Evolutionary conservation across 805 yeast genomes (phyloP).

Genomic region (Cyberlindnera xishuangbannaensis): DNA sequence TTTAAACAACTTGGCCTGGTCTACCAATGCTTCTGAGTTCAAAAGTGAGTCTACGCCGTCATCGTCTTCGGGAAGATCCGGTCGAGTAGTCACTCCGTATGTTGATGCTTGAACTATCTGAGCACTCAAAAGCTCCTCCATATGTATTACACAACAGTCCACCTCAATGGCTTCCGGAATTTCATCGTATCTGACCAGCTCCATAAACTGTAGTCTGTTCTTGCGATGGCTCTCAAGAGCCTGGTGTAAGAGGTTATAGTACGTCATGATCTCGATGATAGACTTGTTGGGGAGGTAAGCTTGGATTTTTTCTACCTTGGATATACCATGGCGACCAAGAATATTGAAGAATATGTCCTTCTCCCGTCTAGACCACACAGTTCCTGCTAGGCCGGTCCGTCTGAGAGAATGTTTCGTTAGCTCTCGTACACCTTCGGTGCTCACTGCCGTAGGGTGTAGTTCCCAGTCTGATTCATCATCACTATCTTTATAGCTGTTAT

Average conservation of each 20-base stretch:
- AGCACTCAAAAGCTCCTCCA: slow-evolving; percentile 33
- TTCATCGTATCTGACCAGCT: slow-evolving; percentile 34
- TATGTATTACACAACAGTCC: slow-evolving; percentile 34
- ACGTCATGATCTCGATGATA: slow-evolving; percentile 37
- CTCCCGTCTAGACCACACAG: slow-evolving; percentile 27
- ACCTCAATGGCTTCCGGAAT: slow-evolving; percentile 51
- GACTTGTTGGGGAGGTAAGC: slow-evolving; percentile 37
- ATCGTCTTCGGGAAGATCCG: not conserved
- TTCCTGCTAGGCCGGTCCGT: slow-evolving; percentile 3
- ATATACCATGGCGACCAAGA: slow-evolving; percentile 44
- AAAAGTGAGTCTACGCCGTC: not conserved
- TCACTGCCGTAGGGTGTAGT: no score
- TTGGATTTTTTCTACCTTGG: slow-evolving; percentile 36
- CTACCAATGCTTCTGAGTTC: not conserved
- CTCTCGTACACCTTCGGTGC: no score
- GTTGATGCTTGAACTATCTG: not conserved
- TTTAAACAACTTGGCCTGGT: not conserved
- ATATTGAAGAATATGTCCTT: slow-evolving; percentile 47
- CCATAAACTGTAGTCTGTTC: slow-evolving; percentile 9
- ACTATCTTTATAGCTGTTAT: no score
- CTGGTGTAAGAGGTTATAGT: slow-evolving; percentile 34
- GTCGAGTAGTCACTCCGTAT: not conserved
- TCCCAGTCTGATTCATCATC: no score
- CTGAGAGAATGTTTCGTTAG: no score
- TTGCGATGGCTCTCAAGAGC: slow-evolving; percentile 27